Conservation (phyloP, 768 basidiomycete genomes). For the Jaapia argillacea region DNA sequence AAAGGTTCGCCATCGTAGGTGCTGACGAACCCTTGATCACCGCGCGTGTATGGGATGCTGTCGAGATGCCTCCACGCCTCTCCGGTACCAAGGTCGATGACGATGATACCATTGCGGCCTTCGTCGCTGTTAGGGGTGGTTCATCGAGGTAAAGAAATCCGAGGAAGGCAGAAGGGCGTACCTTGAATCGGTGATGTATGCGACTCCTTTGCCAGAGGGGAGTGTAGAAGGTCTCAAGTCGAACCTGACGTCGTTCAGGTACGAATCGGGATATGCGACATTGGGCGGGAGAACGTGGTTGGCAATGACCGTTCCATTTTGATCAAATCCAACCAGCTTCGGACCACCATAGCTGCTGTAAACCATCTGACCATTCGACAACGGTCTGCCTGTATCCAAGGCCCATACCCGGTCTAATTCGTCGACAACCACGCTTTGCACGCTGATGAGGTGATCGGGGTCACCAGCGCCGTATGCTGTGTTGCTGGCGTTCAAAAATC, state of each 20-base stretch:
- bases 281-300: slow-evolving; percentile 11
- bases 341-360: slow-evolving; percentile 9
- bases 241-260: slow-evolving; percentile 13
- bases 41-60: slow-evolving; percentile 2
- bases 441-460: slow-evolving; percentile 12
- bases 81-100: slow-evolving; percentile 9
- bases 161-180: not conserved
- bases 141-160: slow-evolving; percentile 4
- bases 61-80: slow-evolving; percentile 12
- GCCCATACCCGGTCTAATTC: slow-evolving; percentile 14
- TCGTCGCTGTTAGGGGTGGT: slow-evolving; percentile 2
- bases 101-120: slow-evolving; percentile 6
- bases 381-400: slow-evolving; percentile 14
- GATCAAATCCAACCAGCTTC: slow-evolving; percentile 13
- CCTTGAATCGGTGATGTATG: slow-evolving; percentile 10
- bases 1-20: not conserved
- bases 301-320: slow-evolving; percentile 7
- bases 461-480: slow-evolving; percentile 9
- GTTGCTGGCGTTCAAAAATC: slow-evolving; percentile 10
- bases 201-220: slow-evolving; percentile 8
- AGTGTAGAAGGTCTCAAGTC: slow-evolving; percentile 8
- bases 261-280: slow-evolving; percentile 12
- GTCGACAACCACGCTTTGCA: slow-evolving; percentile 16
- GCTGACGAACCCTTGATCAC: not conserved
- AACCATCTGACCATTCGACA: slow-evolving; percentile 10